Evolutionary conservation across 139 green algal genomes (phyloP), one percentile per base, ranked within the genome.

Genomic region (Mychonastes homosphaera): DNA sequence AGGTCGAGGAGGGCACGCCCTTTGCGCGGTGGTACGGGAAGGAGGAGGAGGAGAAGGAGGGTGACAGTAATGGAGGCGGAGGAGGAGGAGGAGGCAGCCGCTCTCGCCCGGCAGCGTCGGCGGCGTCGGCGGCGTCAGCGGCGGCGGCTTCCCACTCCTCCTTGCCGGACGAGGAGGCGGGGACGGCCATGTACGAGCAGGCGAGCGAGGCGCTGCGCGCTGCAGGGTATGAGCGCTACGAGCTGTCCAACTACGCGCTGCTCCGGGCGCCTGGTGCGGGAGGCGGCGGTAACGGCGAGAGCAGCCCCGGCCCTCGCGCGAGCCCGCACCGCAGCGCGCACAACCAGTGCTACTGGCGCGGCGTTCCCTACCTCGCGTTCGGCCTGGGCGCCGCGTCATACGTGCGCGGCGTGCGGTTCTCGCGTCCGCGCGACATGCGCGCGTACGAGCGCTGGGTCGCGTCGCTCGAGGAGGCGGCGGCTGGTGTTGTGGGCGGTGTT

Each of bases 151-250:
- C 71, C 76, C n/a, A n/a, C n/a, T n/a, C n/a, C n/a, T n/a, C n/a
- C 1, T 59, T 95, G 41, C 86, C 87, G 6, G 40, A 52, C 2
- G 80, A 93, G 23, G 77, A 79, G 8, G 59, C 67, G 12, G 66
- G 78, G 10, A 84, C 85, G 3, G 65, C 76, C 46, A 95, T 95
- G 87, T 96, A 88, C 64, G 43, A 58, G 9, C 36, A 46, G 1
- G 87, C 91, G 2, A 80, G 71, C 23, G 12, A 27, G 0, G 64
- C 61, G 12, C 71, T 97, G 34, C 30, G 53, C 0, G 54, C 18
- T 0, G 84, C 84, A 12, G 87, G 91, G 0, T 96, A 84, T 57
- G 88, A 92, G 68, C 92, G 96, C 66, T 97, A 97, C 62, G 92
- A 97, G 67, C 63, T 81, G 40, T n/a, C n/a, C n/a, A n/a, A n/a